A percentile compares a stretch with the other conserved stretches of the same genome.
Evolutionary conservation across 2,329 filamentous ascomycete species (phyloP).

Genomic region (Aspergillus vadensis): DNA sequence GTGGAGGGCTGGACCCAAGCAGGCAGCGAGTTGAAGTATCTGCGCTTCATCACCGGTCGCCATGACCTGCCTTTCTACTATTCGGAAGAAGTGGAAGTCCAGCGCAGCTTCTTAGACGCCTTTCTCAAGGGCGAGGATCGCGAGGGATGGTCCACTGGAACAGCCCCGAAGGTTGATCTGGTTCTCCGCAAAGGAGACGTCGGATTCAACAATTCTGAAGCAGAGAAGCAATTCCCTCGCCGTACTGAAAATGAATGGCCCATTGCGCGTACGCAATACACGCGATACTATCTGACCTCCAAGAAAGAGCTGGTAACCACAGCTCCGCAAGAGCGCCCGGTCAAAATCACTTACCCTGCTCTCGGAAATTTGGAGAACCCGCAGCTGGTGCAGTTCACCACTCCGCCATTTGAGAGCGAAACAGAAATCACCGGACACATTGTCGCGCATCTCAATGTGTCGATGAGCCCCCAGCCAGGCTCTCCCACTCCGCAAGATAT

Average conservation of each 20-base stretch:
- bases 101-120: conserved; percentile 68
- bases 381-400: conserved; percentile 60
- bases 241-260: conserved; percentile 67
- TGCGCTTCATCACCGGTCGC: conserved; percentile 68
- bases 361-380: conserved; percentile 59
- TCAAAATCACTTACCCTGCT: conserved; percentile 60
- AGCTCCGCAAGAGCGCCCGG: conserved; percentile 26
- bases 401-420: conserved; percentile 59
- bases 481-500: conserved; percentile 51
- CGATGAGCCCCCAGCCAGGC: conserved; percentile 46
- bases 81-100: conserved; percentile 66
- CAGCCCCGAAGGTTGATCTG: conserved; percentile 61
- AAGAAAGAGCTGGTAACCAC: conserved; percentile 44
- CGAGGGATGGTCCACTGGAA: conserved; percentile 50
- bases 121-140: conserved; percentile 69
- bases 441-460: conserved; percentile 65
- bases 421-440: conserved; percentile 72
- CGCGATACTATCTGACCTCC: conserved; percentile 60
- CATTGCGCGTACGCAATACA: conserved; percentile 65
- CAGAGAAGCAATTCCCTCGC: conserved; percentile 58
- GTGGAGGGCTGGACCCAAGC: conserved; percentile 66
- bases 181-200: conserved; percentile 67
- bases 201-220: conserved; percentile 65
- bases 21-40: conserved; percentile 67
- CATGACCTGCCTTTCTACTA: conserved; percentile 76